A percentile compares a stretch with the other conserved stretches of the same genome.
Evolutionary conservation across 495 filamentous ascomycete species (phyloP).

Genomic region (Clohesyomyces aquaticus): DNA sequence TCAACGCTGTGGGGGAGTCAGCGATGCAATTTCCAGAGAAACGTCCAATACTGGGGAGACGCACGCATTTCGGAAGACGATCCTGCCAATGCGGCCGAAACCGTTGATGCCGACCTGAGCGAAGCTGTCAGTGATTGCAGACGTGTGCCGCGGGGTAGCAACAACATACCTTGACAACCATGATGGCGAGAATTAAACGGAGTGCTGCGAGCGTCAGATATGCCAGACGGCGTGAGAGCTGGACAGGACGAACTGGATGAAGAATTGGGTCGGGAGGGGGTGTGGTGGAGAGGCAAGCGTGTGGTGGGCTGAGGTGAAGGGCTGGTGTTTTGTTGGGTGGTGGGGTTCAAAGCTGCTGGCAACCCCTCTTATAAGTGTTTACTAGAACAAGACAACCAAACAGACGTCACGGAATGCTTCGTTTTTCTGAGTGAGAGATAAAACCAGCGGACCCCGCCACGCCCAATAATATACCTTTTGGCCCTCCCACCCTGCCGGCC

Average conservation of each 20-base stretch:
- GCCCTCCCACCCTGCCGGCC: slow-evolving; percentile 23
- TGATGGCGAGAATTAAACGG: slow-evolving; percentile 33
- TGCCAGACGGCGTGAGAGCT: neutral
- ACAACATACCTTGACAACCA: slow-evolving; percentile 47
- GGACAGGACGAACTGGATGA: neutral
- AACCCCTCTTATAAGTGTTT: neutral
- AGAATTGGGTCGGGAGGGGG: slow-evolving; percentile 2
- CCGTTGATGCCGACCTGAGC: slow-evolving; percentile 93
- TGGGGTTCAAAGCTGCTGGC: too few species aligned
- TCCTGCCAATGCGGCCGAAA: slow-evolving; percentile 98
- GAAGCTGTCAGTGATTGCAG: slow-evolving; percentile 16
- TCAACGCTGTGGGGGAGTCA: slow-evolving; percentile 64
- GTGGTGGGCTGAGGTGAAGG: slow-evolving; percentile 15
- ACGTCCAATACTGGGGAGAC: slow-evolving; percentile 43
- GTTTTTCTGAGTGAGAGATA: slow-evolving; percentile 2
- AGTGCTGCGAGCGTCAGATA: slow-evolving; percentile 12
- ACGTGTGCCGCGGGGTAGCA: slow-evolving; percentile 2
- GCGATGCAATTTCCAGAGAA: slow-evolving; percentile 31
- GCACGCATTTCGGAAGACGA: slow-evolving; percentile 87
- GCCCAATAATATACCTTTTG: slow-evolving; percentile 13
- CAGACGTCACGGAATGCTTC: slow-evolving; percentile 5
- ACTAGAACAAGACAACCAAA: neutral
- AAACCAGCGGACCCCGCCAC: neutral
- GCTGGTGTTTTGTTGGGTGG: slow-evolving; percentile 14
- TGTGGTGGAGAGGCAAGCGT: slow-evolving; percentile 1